phyloP scores from a whole-genome alignment of 1,139 yeast genomes.

The Pichia sp. region DNA sequence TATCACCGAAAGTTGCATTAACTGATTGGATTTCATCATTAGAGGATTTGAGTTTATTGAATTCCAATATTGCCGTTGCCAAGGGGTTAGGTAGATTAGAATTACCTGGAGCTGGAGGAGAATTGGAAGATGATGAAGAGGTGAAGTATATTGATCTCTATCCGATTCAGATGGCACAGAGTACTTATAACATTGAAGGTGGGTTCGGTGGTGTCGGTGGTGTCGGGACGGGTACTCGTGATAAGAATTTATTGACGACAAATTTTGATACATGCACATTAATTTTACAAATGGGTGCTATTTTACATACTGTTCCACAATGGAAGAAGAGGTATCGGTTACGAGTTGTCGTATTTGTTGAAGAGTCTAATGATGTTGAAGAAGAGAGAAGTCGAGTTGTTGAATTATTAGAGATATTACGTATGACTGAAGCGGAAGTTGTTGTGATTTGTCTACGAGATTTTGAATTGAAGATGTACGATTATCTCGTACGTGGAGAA shows the following conservation, averaged over 20 bases:
- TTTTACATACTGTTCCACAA: conserved; percentile 82
- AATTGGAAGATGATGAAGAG: conserved; percentile 37
- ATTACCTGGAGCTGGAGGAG: conserved; percentile 21
- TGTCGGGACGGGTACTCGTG: conserved; percentile 33
- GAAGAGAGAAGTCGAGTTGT: conserved; percentile 61
- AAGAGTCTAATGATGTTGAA: conserved; percentile 55
- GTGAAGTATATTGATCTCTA: conserved; percentile 48
- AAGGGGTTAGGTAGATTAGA: conserved; percentile 66
- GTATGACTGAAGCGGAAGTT: conserved; percentile 69
- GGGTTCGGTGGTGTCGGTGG: background rate
- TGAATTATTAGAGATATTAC: conserved; percentile 59
- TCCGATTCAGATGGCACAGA: conserved; percentile 93
- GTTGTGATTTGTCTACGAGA: conserved; percentile 55
- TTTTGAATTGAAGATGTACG: conserved; percentile 58
- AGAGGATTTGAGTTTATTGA: conserved; percentile 89
- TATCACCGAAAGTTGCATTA: no score
- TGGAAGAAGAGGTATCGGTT: conserved; percentile 75
- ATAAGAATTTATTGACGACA: conserved; percentile 44
- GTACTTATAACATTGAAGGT: conserved; percentile 32
- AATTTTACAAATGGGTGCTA: conserved; percentile 88
- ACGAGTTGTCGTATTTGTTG: conserved; percentile 87
- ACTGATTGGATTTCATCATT: conserved; percentile 74
- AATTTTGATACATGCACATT: conserved; percentile 81
- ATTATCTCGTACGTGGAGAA: conserved; percentile 68
- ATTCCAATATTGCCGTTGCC: conserved; percentile 89